A percentile compares a stretch with the other conserved stretches of the same genome.
These are phyloP conservation scores for Trichoderma pleuroti DNA, from an alignment of 2,329 filamentous ascomycete genomes.

Conservation along the genomic window DNA sequence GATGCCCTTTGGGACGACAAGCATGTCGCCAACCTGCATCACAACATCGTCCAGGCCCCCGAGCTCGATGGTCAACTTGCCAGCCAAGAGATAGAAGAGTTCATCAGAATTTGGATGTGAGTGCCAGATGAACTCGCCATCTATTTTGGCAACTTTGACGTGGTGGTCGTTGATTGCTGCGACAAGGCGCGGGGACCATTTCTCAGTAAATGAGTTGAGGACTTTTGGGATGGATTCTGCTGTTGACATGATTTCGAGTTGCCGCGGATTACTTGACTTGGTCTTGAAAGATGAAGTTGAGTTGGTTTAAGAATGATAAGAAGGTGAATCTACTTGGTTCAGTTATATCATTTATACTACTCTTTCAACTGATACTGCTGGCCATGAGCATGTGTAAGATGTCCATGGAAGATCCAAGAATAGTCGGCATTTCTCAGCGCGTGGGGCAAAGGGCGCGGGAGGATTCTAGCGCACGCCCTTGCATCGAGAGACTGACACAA, in stretches of 20 bases:
- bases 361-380: neutral
- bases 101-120: slow-evolving; percentile 7
- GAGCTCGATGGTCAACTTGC: neutral
- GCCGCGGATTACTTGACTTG: neutral
- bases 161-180: slow-evolving; percentile 9
- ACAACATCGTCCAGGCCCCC: neutral
- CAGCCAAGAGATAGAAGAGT: neutral
- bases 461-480: neutral
- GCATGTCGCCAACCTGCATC: slow-evolving; percentile 4
- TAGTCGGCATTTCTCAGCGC: neutral
- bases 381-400: neutral
- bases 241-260: neutral
- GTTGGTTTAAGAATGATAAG: neutral
- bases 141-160: slow-evolving; percentile 1
- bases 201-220: slow-evolving; percentile 6
- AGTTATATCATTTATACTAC: neutral
- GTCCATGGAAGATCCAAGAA: neutral
- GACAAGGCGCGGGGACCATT: slow-evolving; percentile 3
- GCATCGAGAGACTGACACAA: neutral
- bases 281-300: neutral
- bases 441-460: neutral
- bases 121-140: slow-evolving; percentile 12
- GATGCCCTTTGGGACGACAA: slow-evolving; percentile 2
- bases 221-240: slow-evolving; percentile 2
- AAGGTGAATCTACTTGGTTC: neutral